Conservation (phyloP, 441 rosid genomes). For the California macrophylla region DNA sequence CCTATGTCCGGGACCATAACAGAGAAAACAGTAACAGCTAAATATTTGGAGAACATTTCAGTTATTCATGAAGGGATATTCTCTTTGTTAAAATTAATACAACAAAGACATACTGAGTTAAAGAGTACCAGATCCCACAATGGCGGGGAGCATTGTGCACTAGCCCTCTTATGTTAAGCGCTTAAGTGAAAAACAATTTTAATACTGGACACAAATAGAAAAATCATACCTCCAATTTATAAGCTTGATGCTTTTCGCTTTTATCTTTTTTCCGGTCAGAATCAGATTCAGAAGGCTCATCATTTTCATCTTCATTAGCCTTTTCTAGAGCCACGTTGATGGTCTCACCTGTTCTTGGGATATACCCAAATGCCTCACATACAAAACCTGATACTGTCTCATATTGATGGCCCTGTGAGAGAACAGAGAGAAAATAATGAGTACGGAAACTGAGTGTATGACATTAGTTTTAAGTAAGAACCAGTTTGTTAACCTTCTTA, state of each 20-base stretch:
- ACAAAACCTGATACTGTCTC: constrained; percentile 96
- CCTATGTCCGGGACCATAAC: too few relatives aligned
- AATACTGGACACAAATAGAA: background rate
- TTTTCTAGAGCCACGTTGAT: constrained; percentile 69
- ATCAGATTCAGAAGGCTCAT: constrained; percentile 45
- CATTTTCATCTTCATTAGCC: constrained; percentile 64
- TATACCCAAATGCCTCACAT: constrained; percentile 94
- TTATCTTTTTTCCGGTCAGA: constrained; percentile 58
- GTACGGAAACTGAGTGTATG: background rate
- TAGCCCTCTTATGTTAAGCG: background rate
- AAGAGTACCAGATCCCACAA: too few relatives aligned
- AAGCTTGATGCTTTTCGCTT: constrained; percentile 51
- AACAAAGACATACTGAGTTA: background rate
- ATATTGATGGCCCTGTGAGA: constrained; percentile 78
- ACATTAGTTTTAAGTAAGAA: background rate
- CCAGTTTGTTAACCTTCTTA: background rate
- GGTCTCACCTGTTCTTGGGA: constrained; percentile 91
- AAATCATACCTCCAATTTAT: constrained; percentile 70
- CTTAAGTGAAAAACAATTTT: background rate
- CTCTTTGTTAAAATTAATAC: background rate
- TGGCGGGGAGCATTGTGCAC: too few relatives aligned
- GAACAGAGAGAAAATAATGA: constrained; percentile 6
- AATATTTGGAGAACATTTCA: too few relatives aligned
- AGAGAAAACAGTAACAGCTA: too few relatives aligned
- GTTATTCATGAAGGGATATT: too few relatives aligned